Evolutionary conservation across 768 basidiomycete genomes (phyloP).

Genomic region (Serendipita sp.): DNA sequence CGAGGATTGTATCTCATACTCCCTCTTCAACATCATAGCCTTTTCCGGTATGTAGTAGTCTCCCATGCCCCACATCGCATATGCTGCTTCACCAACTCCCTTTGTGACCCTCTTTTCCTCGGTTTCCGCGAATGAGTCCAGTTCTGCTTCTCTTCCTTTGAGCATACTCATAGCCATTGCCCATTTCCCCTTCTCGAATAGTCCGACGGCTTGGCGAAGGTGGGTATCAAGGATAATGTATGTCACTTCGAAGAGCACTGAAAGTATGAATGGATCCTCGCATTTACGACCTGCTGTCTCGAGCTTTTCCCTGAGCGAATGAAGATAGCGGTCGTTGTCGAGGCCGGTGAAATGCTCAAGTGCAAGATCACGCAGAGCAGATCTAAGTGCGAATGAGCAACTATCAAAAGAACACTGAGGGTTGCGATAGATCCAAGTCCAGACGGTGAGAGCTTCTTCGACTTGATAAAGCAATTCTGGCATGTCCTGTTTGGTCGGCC

Average conservation of each 20-base stretch:
- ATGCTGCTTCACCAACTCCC: neutral
- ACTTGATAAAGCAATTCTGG: neutral
- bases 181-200: neutral
- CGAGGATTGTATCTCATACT: neutral
- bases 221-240: neutral
- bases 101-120: neutral
- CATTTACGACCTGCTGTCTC: neutral
- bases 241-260: neutral
- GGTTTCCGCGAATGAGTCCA: neutral
- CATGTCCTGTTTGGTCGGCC: neutral
- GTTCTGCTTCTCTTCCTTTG: neutral
- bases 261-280: neutral
- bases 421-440: neutral
- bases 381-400: too few species aligned
- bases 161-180: constrained; percentile 1
- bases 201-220: neutral
- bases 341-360: neutral
- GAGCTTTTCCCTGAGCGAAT: too few species aligned
- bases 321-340: neutral
- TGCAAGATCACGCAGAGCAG: neutral
- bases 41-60: neutral
- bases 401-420: neutral
- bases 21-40: neutral
- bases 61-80: neutral
- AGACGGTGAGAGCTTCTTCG: neutral